Percentiles rank a stretch among this genome's conserved stretches.
Evolutionary conservation across 305 asterid genomes (phyloP).

Genomic region (Fraxinus floribunda): DNA sequence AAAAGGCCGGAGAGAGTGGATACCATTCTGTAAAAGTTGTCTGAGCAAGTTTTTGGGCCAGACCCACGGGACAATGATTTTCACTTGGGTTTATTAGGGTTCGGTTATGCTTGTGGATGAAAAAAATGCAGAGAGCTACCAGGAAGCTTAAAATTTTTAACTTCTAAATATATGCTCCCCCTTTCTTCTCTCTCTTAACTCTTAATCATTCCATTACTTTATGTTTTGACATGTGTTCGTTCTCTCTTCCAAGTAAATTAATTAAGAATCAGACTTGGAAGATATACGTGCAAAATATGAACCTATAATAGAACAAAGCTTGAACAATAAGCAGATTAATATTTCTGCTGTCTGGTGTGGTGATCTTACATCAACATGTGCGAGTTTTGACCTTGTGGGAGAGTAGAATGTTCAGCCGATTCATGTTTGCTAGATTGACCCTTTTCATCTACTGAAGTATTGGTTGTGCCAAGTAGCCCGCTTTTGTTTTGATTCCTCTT

Average conservation of each 20-base stretch:
- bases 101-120: neutral
- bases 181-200: neutral
- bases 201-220: neutral
- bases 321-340: neutral
- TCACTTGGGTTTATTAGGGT: neutral
- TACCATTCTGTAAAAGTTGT: neutral
- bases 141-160: neutral
- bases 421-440: neutral
- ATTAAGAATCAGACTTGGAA: neutral
- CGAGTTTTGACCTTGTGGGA: neutral
- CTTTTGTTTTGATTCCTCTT: neutral
- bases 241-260: constrained; percentile 13
- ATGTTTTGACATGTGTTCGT: neutral
- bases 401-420: neutral
- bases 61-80: neutral
- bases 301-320: neutral
- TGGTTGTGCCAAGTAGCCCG: neutral
- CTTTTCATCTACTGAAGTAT: neutral
- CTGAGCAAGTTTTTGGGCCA: neutral
- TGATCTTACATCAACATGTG: neutral
- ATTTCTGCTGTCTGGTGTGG: neutral
- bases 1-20: neutral
- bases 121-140: neutral
- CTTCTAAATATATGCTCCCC: neutral
- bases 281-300: neutral